phyloP scores from a whole-genome alignment of 1,284 basidiomycete genomes.

The Crucibulum cyathiforme region DNA sequence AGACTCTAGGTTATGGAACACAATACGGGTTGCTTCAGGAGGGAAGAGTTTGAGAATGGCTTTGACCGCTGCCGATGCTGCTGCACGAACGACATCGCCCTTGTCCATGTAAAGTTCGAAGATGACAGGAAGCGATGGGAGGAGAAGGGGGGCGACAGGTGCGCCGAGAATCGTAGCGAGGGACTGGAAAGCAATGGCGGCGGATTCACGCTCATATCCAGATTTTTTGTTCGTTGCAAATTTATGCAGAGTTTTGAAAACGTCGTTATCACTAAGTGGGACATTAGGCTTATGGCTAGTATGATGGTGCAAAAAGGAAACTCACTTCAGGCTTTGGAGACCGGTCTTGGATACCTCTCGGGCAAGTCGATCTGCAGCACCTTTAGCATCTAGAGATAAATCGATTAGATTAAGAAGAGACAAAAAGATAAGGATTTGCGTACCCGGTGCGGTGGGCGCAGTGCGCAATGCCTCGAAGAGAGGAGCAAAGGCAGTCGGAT shows the following conservation, averaged over 20 bases:
- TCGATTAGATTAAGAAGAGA: slow-evolving; percentile 1
- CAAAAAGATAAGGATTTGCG: slow-evolving; percentile 17
- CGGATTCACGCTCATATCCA: slow-evolving; percentile 91
- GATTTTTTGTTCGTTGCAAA: slow-evolving; percentile 91
- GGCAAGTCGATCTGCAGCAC: slow-evolving; percentile 78
- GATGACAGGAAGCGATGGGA: slow-evolving; percentile 79
- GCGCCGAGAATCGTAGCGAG: slow-evolving; percentile 76
- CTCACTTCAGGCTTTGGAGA: slow-evolving; percentile 68
- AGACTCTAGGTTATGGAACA: slow-evolving; percentile 76
- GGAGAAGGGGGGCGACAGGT: slow-evolving; percentile 81
- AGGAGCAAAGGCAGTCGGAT: slow-evolving; percentile 52
- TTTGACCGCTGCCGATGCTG: slow-evolving; percentile 85
- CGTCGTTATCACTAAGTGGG: slow-evolving; percentile 58
- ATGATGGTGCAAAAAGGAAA: slow-evolving; percentile 18
- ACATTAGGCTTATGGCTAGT: slow-evolving; percentile 5
- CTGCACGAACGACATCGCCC: slow-evolving; percentile 88
- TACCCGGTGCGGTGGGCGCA: slow-evolving; percentile 78
- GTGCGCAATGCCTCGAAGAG: slow-evolving; percentile 68
- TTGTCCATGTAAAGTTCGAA: slow-evolving; percentile 95
- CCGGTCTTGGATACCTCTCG: slow-evolving; percentile 70
- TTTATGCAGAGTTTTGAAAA: slow-evolving; percentile 69
- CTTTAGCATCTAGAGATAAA: slow-evolving; percentile 71
- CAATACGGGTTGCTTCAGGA: slow-evolving; percentile 79
- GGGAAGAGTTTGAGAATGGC: slow-evolving; percentile 86
- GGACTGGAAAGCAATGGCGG: slow-evolving; percentile 85